Percentiles rank a stretch among this genome's conserved stretches.
phyloP scores from a whole-genome alignment of 202 grass and related monocot species.

The Tripidium arundinaceum region DNA sequence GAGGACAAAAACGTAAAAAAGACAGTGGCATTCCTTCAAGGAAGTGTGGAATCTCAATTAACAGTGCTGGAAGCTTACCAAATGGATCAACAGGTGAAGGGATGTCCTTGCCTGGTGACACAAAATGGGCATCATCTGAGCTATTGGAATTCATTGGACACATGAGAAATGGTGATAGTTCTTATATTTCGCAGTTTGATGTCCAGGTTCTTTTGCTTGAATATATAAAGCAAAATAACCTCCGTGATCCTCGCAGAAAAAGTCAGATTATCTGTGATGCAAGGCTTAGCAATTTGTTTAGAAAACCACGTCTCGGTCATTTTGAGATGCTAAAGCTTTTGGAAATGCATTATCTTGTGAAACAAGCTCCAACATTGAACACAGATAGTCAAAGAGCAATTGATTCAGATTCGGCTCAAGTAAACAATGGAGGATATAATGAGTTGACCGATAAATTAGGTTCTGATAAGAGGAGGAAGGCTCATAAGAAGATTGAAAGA shows the following conservation, averaged over 20 bases:
- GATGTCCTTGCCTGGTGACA: conserved; percentile 37
- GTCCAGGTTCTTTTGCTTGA: conserved; percentile 89
- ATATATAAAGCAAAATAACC: conserved; percentile 91
- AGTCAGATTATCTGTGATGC: conserved; percentile 93
- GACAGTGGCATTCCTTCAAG: conserved; percentile 27
- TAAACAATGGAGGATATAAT: conserved; percentile 48
- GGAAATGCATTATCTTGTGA: conserved; percentile 78
- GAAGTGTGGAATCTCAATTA: conserved; percentile 32
- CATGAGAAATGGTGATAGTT: conserved; percentile 76
- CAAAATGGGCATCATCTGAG: conserved; percentile 74
- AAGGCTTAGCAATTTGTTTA: conserved; percentile 69
- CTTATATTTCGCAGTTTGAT: conserved; percentile 68
- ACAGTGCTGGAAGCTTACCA: conserved; percentile 32
- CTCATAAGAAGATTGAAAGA: conserved; percentile 63
- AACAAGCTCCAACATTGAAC: conserved; percentile 47
- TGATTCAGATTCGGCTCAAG: conserved; percentile 58
- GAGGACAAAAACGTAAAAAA: conserved; percentile 49
- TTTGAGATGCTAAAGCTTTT: conserved; percentile 92
- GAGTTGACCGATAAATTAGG: conserved; percentile 36
- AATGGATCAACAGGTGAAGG: conserved; percentile 45
- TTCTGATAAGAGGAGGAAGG: conserved; percentile 59
- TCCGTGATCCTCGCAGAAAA: conserved; percentile 73
- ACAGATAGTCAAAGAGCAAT: conserved; percentile 40
- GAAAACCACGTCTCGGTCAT: conserved; percentile 65
- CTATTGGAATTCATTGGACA: conserved; percentile 82